Evolutionary conservation across 768 basidiomycete genomes (phyloP), one percentile per base, ranked within the genome.

Genomic region (Botryobasidium botryosum): DNA sequence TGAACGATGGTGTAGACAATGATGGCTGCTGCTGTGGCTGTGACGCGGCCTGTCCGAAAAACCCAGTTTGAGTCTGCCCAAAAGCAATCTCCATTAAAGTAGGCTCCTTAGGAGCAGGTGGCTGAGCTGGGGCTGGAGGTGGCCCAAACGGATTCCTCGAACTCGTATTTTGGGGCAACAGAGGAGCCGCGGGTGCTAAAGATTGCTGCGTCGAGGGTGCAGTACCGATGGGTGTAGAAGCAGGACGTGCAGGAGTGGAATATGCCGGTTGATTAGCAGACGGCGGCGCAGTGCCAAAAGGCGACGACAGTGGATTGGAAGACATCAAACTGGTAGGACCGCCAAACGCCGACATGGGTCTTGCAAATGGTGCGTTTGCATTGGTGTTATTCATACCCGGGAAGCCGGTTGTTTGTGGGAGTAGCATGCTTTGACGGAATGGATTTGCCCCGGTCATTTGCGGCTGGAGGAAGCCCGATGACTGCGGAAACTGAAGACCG

Each of bases 121-220:
- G 81, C 23, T 83, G 66, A 13, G 81, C 76, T 1, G 77, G 71
- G 8, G 56, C 54, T 13, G 65, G 62, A 20, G 73, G 63, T 6
- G 69, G 72, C 5, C 88, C 91, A 51, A 99, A 99, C 3, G 94
- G 94, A 68, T 99, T 99, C 52, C 75, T 77, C 5, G 86, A 85
- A 23, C 94, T 92, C 3, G 94, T 99, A 58, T 81, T 97, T 91
- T 5, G 88, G 69, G 53, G 75, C 77, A 23, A 96, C 70, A 5
- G 23, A 24, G 13, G n/a, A n/a, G n/a, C n/a, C n/a, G n/a, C n/a
- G n/a, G n/a, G n/a, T n/a, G n/a, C n/a, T n/a, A n/a, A n/a, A n/a
- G n/a, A n/a, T n/a, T n/a, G n/a, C n/a, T n/a, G n/a, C n/a, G n/a
- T n/a, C n/a, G n/a, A n/a, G n/a, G n/a, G n/a, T n/a, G n/a, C n/a